phyloP scores from a whole-genome alignment of 2,329 filamentous ascomycete species.

The Cercospora citrullina region DNA sequence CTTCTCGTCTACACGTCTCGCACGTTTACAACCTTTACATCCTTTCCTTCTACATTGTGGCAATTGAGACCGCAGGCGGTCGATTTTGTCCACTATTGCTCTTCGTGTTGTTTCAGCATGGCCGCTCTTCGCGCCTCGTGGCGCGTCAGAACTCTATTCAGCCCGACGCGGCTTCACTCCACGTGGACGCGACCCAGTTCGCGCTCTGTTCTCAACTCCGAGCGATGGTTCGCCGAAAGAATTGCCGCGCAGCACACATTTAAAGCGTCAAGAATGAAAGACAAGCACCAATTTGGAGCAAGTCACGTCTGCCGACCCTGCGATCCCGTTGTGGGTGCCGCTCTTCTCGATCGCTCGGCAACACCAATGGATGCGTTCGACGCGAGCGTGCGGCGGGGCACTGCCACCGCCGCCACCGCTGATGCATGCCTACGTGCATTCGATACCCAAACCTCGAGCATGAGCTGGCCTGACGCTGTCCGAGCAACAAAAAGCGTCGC shows the following conservation, averaged over 20 bases:
- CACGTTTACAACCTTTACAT: not conserved
- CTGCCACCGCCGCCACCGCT: not conserved
- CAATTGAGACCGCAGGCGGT: too few relatives aligned
- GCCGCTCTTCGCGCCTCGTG: not conserved
- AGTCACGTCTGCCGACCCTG: not conserved
- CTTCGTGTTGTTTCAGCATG: not conserved
- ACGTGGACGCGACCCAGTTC: not conserved
- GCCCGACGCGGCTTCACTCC: not conserved
- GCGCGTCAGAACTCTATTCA: not conserved
- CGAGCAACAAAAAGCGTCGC: not conserved
- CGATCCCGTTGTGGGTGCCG: not conserved
- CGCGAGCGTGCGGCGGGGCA: not conserved
- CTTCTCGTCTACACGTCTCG: not conserved
- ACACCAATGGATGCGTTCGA: not conserved
- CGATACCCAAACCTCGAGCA: not conserved
- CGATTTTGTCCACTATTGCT: too few relatives aligned
- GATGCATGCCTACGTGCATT: not conserved
- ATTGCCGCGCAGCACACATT: not conserved
- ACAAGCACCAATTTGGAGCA: not conserved
- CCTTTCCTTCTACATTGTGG: not conserved
- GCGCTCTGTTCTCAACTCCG: not conserved
- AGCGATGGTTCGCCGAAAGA: not conserved
- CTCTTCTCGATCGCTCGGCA: not conserved
- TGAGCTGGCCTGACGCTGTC: not conserved
- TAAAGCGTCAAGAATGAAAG: not conserved